Percentiles rank a stretch among this genome's conserved stretches.
These are phyloP conservation scores for Graphium sp. DNA, from an alignment of 2,329 filamentous ascomycete species.

Conservation along the genomic window DNA sequence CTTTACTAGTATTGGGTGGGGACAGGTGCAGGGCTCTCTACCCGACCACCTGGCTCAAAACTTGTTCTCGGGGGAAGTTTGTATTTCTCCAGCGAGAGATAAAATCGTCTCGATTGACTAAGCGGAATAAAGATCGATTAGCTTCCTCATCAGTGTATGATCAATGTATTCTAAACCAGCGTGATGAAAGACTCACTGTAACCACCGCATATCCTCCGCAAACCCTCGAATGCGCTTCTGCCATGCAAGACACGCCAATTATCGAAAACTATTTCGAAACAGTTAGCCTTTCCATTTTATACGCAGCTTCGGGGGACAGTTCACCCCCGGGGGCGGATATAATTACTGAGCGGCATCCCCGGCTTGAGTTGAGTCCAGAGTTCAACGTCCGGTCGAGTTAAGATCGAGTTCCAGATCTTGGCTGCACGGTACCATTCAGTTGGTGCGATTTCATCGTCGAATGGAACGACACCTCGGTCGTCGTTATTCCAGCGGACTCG, in stretches of 20 bases:
- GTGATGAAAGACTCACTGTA: slow-evolving; percentile 48
- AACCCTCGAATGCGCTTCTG: slow-evolving; percentile 64
- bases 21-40: too few relatives aligned
- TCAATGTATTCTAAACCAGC: not conserved
- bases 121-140: not conserved
- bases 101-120: slow-evolving; percentile 69
- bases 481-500: slow-evolving; percentile 89
- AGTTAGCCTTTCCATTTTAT: too few relatives aligned
- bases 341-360: slow-evolving; percentile 58
- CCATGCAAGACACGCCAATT: slow-evolving; percentile 94
- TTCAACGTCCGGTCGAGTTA: slow-evolving; percentile 48
- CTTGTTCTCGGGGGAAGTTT: slow-evolving; percentile 36
- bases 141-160: not conserved
- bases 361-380: slow-evolving; percentile 72
- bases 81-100: slow-evolving; percentile 60
- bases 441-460: slow-evolving; percentile 26
- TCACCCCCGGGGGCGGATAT: not conserved
- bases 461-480: slow-evolving; percentile 58
- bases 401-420: slow-evolving; percentile 51
- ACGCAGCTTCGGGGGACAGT: too few relatives aligned
- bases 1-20: too few relatives aligned
- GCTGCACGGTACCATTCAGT: slow-evolving; percentile 67
- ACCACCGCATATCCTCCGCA: slow-evolving; percentile 75
- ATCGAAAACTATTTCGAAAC: slow-evolving; percentile 58
- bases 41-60: slow-evolving; percentile 10